A percentile compares a stretch with the other conserved stretches of the same genome.
These are phyloP conservation scores for Ulmus americana DNA, from an alignment of 331 rosid species.

Conservation along the genomic window DNA sequence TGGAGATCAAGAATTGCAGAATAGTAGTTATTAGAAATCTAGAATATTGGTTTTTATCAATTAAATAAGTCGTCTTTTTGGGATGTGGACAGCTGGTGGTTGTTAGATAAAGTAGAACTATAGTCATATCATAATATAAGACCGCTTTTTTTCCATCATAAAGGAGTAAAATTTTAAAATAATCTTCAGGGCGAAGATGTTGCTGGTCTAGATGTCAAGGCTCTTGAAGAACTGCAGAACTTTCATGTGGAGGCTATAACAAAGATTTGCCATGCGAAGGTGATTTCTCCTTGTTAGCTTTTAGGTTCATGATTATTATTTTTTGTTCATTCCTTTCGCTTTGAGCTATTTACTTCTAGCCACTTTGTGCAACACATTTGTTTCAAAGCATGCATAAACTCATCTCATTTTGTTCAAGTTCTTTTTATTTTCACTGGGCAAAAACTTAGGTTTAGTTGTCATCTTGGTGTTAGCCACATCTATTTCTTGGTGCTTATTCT, in stretches of 20 bases:
- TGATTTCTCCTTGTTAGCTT: slow-evolving; percentile 19
- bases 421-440: too few species aligned
- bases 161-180: background rate
- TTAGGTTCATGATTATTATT: too few species aligned
- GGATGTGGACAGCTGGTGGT: background rate
- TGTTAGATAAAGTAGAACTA: background rate
- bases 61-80: background rate
- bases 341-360: too few species aligned
- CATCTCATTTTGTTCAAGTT: too few species aligned
- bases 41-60: background rate
- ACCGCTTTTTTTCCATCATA: background rate
- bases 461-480: too few species aligned
- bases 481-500: too few species aligned
- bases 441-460: too few species aligned
- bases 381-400: too few species aligned
- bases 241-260: slow-evolving; percentile 74
- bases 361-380: too few species aligned
- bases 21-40: background rate
- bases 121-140: too few species aligned
- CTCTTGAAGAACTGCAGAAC: slow-evolving; percentile 71
- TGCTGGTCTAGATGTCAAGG: slow-evolving; percentile 42
- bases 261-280: slow-evolving; percentile 69
- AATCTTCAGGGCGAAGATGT: slow-evolving; percentile 52
- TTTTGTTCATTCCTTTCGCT: too few species aligned
- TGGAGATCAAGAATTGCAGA: background rate